Percentiles rank a stretch among this genome's conserved stretches.
These are phyloP conservation scores for Plicaturopsis crispa DNA, from an alignment of 768 basidiomycete genomes.

Conservation along the genomic window DNA sequence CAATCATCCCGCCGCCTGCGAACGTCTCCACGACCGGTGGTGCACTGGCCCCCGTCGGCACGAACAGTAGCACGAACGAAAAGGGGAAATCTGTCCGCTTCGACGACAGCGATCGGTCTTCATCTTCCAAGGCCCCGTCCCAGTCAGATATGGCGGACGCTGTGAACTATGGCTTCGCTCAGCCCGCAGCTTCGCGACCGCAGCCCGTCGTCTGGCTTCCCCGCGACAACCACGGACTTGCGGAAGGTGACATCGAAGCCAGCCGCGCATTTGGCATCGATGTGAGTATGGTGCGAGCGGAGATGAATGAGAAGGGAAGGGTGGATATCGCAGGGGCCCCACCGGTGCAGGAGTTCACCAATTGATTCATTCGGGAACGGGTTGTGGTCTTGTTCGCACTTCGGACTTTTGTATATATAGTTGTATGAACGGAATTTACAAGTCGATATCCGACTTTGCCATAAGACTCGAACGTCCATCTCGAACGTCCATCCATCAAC, in stretches of 20 bases:
- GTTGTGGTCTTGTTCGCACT: no score
- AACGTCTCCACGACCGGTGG: not conserved
- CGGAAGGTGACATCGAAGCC: conserved; percentile 50
- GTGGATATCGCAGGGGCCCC: conserved; percentile 43
- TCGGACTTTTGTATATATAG: no score
- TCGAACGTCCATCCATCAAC: no score
- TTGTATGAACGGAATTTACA: no score
- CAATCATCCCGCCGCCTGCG: not conserved
- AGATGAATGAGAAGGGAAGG: conserved; percentile 55
- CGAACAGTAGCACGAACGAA: conserved; percentile 1
- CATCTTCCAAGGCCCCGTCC: conserved; percentile 8
- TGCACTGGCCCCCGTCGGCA: conserved; percentile 11
- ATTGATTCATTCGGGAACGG: no score
- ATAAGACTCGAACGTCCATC: no score
- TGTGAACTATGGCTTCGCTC: conserved; percentile 71
- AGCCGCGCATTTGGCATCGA: conserved; percentile 46
- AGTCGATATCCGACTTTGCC: no score
- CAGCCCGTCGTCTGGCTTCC: conserved; percentile 86
- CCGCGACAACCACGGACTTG: conserved; percentile 57
- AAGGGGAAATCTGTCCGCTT: not conserved
- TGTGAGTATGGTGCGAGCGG: conserved; percentile 36
- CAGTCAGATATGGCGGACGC: conserved; percentile 11
- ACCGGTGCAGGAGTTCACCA: conserved; percentile 23
- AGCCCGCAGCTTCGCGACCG: conserved; percentile 56
- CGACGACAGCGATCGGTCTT: not conserved